Conservation (phyloP, 129 eudicot genomes). For the Logfia minima region DNA sequence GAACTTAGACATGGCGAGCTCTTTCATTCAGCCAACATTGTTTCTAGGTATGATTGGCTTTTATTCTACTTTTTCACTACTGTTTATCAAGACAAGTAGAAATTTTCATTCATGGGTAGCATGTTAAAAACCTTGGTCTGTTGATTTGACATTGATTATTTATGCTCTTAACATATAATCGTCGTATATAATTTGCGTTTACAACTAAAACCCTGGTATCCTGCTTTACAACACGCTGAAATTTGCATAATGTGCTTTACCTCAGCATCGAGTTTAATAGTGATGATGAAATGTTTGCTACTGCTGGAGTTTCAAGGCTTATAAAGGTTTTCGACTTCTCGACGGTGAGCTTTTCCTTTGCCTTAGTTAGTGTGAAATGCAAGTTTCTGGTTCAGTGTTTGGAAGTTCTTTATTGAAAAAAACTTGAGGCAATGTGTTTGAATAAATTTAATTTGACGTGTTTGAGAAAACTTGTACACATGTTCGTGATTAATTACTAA, state of each 20-base stretch:
- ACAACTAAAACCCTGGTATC: not conserved
- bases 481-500: constrained; percentile 2
- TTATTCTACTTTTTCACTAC: not conserved
- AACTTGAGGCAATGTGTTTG: not conserved
- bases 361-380: not conserved
- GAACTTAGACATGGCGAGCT: constrained; percentile 67
- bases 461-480: constrained; percentile 6
- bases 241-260: constrained; percentile 23
- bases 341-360: constrained; percentile 47
- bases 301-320: constrained; percentile 76
- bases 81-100: not conserved
- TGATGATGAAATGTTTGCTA: constrained; percentile 76
- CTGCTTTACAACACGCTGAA: not conserved
- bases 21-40: constrained; percentile 64
- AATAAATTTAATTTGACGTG: no score
- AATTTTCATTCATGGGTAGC: not conserved
- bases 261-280: constrained; percentile 72
- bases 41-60: constrained; percentile 53
- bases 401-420: not conserved
- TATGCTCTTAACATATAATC: no score
- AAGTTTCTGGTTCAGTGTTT: not conserved
- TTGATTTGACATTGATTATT: not conserved
- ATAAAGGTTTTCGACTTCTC: constrained; percentile 68
- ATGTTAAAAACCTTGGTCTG: not conserved
- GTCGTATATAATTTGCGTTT: not conserved